Percentiles rank a stretch among this genome's conserved stretches.
Conservation (phyloP, 2,329 filamentous ascomycete genomes). For the Xylaria sp. region DNA sequence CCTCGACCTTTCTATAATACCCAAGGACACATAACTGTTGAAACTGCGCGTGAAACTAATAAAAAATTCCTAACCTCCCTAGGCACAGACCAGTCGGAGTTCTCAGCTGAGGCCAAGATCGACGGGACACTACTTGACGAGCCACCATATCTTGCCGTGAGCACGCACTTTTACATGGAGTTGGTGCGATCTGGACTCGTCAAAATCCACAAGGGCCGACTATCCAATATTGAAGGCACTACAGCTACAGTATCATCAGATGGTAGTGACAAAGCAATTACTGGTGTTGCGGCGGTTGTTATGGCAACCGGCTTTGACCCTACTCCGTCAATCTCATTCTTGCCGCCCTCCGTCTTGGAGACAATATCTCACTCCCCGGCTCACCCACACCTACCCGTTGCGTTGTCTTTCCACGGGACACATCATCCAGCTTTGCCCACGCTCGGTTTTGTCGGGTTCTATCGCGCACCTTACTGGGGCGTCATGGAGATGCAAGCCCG, state of each 20-base stretch:
- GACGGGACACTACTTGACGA: constrained; percentile 37
- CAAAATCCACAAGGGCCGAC: constrained; percentile 44
- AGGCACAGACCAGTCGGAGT: constrained; percentile 50
- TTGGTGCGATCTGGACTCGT: constrained; percentile 65
- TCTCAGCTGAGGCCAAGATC: constrained; percentile 41
- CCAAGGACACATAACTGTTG: constrained; percentile 58
- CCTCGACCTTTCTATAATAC: constrained; percentile 54
- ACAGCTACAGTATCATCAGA: constrained; percentile 33
- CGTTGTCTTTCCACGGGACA: constrained; percentile 63
- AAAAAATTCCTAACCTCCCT: constrained; percentile 43
- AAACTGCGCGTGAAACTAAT: constrained; percentile 52
- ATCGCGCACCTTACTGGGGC: constrained; percentile 79
- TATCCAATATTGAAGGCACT: constrained; percentile 35
- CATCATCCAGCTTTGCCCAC: constrained; percentile 55
- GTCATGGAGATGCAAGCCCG: constrained; percentile 83
- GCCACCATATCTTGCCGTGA: constrained; percentile 64
- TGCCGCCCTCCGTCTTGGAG: constrained; percentile 51
- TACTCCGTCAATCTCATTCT: constrained; percentile 57
- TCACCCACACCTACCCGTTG: constrained; percentile 54
- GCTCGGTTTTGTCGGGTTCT: constrained; percentile 77
- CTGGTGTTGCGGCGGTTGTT: constrained; percentile 60
- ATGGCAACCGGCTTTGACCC: constrained; percentile 72
- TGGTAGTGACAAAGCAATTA: constrained; percentile 34
- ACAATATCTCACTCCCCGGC: constrained; percentile 52
- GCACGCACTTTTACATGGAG: constrained; percentile 61